Evolutionary conservation across 805 yeast genomes (phyloP).

Genomic region (Schwanniomyces occidentalis): DNA sequence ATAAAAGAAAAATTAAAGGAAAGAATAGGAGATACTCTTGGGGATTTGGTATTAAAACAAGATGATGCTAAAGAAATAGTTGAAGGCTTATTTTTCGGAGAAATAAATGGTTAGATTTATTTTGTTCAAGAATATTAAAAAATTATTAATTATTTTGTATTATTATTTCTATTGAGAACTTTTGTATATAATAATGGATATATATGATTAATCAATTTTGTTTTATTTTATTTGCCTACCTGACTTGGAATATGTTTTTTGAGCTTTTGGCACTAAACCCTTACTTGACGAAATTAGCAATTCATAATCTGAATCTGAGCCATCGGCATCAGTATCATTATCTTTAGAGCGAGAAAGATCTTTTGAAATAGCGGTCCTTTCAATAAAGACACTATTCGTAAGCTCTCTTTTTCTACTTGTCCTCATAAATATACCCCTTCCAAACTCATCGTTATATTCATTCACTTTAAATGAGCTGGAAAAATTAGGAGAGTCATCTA

Average conservation of each 20-base stretch:
- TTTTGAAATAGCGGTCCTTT: too few relatives aligned
- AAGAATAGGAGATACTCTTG: conserved; percentile 62
- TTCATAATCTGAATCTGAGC: conserved; percentile 12
- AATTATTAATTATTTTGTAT: neutral
- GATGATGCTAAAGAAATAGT: conserved; percentile 51
- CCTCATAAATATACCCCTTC: conserved; percentile 1
- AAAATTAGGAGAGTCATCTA: conserved; percentile 20
- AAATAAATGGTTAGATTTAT: conserved; percentile 25
- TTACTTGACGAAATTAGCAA: conserved; percentile 1
- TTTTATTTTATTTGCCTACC: conserved; percentile 3
- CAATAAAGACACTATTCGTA: conserved; percentile 1
- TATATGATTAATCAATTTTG: conserved; percentile 1
- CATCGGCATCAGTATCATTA: too few relatives aligned
- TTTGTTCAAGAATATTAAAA: neutral
- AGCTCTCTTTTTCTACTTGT: conserved; percentile 6
- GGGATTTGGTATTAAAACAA: conserved; percentile 49
- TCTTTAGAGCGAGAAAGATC: too few relatives aligned
- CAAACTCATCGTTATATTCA: too few relatives aligned
- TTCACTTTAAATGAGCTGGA: too few relatives aligned
- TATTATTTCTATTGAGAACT: neutral
- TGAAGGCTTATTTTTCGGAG: conserved; percentile 76
- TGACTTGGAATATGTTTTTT: too few relatives aligned
- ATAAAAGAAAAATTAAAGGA: conserved; percentile 44
- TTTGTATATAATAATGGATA: neutral
- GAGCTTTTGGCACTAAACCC: too few relatives aligned